Evolutionary conservation across 495 filamentous ascomycete species (phyloP), one percentile per base, ranked within the genome.

Genomic region (Chlorociboria aeruginascens): DNA sequence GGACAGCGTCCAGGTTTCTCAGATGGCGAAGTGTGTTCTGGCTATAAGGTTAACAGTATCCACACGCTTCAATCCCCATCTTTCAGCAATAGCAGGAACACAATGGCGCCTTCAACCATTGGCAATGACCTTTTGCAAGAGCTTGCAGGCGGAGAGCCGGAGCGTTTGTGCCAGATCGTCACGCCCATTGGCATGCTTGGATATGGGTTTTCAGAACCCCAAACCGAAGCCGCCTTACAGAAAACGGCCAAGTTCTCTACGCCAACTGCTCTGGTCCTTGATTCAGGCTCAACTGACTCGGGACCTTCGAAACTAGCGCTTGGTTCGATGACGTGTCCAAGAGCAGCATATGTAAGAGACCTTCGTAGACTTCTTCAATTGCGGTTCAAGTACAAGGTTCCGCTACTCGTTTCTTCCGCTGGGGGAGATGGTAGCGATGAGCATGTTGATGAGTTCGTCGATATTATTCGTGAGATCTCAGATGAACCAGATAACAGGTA

Each of bases 151-250:
- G 40, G 25, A 11, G 10, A 43, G 9, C 25, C 31, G 1, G 12
- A 29, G 25, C 40, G 17, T 10, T 28, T 63, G 17, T 63, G 61
- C 36, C 49, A 61, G 32, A 72, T 75, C 41, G 40, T 71, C 6
- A 75, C 71, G 3, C 69, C 70, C 0, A 61, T 68, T 47, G 69
- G 64, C 17, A 72, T 69, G 66, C 60, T 75, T 17, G 70, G 70
- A 12, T 72, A 74, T 55, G 67, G 70, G 4, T 67, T 66, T 39
- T 51, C 59, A n/a, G 61, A 65, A 36, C 52, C 55, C 28, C 60
- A 60, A 39, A 59, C 55, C 8, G 55, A 57, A 13, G 42, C 35
- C 1, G 60, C 59, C 0, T 37, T 62, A 7, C 32, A 49, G 12
- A 31, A 30, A 36, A 49, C 66, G n/a, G 49, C 64, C 16, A 50